Evolutionary conservation across 768 basidiomycete genomes (phyloP).

Genomic region (Tulasnella sp.): DNA sequence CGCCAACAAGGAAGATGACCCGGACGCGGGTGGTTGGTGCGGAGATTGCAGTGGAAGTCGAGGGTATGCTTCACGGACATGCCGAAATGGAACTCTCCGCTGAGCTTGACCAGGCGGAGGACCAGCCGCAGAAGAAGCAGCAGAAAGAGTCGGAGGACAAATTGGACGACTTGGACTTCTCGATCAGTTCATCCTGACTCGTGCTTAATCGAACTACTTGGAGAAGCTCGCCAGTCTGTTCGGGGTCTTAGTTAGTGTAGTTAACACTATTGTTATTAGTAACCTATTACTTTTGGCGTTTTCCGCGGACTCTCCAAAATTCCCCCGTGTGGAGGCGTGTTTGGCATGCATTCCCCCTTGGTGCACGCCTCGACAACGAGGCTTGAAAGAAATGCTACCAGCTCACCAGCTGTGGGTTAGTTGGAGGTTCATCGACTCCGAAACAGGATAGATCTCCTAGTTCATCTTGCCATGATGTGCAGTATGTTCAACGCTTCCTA

Average conservation of each 20-base stretch:
- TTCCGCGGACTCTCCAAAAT: not conserved
- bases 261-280: no score
- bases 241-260: no score
- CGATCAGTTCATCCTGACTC: constrained; percentile 67
- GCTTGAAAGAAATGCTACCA: no score
- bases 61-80: not conserved
- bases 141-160: constrained; percentile 25
- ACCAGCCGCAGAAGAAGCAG: constrained; percentile 29
- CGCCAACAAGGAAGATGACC: constrained; percentile 33
- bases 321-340: no score
- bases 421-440: no score
- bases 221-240: constrained; percentile 79
- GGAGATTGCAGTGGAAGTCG: constrained; percentile 24
- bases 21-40: constrained; percentile 33
- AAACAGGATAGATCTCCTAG: not conserved
- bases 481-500: not conserved
- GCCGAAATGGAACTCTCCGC: constrained; percentile 7
- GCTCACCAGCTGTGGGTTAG: no score
- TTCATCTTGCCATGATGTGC: not conserved
- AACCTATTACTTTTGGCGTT: not conserved
- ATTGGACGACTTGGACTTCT: constrained; percentile 60
- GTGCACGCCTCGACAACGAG: no score
- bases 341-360: no score
- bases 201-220: constrained; percentile 88
- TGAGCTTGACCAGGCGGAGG: constrained; percentile 5